Evolutionary conservation across 768 basidiomycete genomes (phyloP), one percentile per base, ranked within the genome.

Genomic region (Lyophyllum decastes): DNA sequence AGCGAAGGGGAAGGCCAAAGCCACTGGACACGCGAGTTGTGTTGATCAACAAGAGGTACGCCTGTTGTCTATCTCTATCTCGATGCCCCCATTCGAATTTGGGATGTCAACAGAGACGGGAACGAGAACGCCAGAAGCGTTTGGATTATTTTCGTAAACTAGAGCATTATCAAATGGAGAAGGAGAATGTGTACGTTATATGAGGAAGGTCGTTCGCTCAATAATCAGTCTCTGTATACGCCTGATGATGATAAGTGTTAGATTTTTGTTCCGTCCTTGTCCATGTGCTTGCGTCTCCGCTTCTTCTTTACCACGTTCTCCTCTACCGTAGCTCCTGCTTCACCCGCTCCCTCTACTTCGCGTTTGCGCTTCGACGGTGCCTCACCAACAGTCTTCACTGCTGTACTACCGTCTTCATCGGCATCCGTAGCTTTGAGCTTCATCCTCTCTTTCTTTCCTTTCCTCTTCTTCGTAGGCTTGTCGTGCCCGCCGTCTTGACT

Each of bases 391-490:
- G 52, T 61, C n/a, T 40, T 67, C 46, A 33, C 61, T 51, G 51
- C 56, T 22, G 45, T 64, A 0, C 48, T 62, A 19, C 63, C 66
- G 8, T 46, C 73, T 41, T 56, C 71, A 30, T 30, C 30, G 22
- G 30, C 64, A n/a, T 45, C 67, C 30, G 44, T 71, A 26, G 61
- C 67, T 63, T 79, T 86, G 63, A 78, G 61, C 61, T 76, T 82
- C 74, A 81, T 73, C 34, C 87, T 77, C 71, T 89, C 87, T 72
- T 88, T 89, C 79, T 83, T 88, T 12, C 87, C 87, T 64, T 78
- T 87, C 64, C 88, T 70, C 72, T 85, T 88, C 78, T 88, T 89
- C 57, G 58, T 66, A 43, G 72, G 74, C 61, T 69, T 65, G 19
- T 62, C 69, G 19, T 53, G 30, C 21, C 2, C 61, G 14, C 52